Evolutionary conservation across 306 rosid genomes (phyloP), one percentile per base, ranked within the genome.

Genomic region (Canavalia gladiata): DNA sequence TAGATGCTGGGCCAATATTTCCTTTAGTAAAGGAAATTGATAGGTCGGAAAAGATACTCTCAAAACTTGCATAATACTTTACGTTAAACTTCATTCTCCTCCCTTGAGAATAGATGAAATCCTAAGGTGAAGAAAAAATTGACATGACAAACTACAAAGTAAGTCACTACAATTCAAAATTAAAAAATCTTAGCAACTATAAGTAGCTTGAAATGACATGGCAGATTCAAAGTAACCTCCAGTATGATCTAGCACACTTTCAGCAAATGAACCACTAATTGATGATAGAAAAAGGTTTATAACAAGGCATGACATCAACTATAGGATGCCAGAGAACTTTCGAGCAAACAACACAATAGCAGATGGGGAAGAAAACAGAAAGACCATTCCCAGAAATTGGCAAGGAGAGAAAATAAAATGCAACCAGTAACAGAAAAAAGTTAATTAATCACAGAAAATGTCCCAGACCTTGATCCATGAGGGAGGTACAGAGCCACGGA

Each of bases 401-500:
- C 65, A 69, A 31, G 12, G 45, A 28, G 46, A 52, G 52, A 66
- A 37, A 50, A 46, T 41, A 35, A 52, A 58, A 9, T 7, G 28
- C 8, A 55, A 12, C 57, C 37, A 35, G 63, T 54, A 52, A 64
- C 4, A 59, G 25, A 72, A 7, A 41, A 62, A 30, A 39, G 8
- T 51, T 46, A 78, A 54, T 25, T 28, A 13, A 68, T n/a, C 8
- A 55, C 42, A 76, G 39, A 56, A 8, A 29, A 58, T 34, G 30
- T 54, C 7, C 80, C 82, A 73, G 47, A 90, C 98, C 95, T 92
- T 94, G 86, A 91, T 73, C 98, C 98, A 94, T 9, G 98, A 89
- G 80, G 97, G 98, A 89, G 98, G 98, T 42, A 95, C 39, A 77
- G 98, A 92, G 79, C 97, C 91, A 47, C 92, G 94, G 8, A 95